phyloP scores from a whole-genome alignment of 2,329 filamentous ascomycete species.

The Capronia epimyces region DNA sequence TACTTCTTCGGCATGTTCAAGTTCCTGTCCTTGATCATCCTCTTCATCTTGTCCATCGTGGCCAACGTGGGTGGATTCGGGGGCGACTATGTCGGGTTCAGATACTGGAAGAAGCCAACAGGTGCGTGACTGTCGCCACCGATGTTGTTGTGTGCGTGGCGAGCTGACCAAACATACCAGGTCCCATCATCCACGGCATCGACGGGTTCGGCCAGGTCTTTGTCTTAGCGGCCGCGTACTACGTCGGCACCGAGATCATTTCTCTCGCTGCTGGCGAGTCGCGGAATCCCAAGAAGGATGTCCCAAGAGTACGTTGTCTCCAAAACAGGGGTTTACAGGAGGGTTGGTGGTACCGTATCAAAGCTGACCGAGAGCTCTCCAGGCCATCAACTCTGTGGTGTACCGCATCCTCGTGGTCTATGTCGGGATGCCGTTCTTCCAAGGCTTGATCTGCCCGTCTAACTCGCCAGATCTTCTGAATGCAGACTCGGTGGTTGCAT shows the following conservation, averaged over 20 bases:
- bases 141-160: too few relatives aligned
- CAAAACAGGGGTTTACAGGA: too few relatives aligned
- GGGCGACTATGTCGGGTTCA: constrained; percentile 57
- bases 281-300: constrained; percentile 47
- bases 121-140: neutral
- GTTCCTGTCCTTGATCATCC: constrained; percentile 58
- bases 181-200: constrained; percentile 59
- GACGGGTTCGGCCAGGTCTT: constrained; percentile 57
- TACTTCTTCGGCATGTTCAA: constrained; percentile 40
- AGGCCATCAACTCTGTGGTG: constrained; percentile 55
- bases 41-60: constrained; percentile 62
- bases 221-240: constrained; percentile 38
- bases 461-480: constrained; percentile 47
- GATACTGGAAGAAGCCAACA: constrained; percentile 64
- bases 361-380: too few relatives aligned
- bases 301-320: constrained; percentile 55
- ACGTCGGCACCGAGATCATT: constrained; percentile 45
- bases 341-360: neutral
- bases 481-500: neutral
- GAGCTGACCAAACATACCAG: neutral
- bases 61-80: constrained; percentile 59
- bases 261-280: constrained; percentile 54
- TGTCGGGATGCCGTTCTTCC: constrained; percentile 30
- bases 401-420: constrained; percentile 54
- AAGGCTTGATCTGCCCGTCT: constrained; percentile 24